These are phyloP conservation scores for Boletus subparvulus DNA, from an alignment of 768 basidiomycete genomes.

Conservation along the genomic window DNA sequence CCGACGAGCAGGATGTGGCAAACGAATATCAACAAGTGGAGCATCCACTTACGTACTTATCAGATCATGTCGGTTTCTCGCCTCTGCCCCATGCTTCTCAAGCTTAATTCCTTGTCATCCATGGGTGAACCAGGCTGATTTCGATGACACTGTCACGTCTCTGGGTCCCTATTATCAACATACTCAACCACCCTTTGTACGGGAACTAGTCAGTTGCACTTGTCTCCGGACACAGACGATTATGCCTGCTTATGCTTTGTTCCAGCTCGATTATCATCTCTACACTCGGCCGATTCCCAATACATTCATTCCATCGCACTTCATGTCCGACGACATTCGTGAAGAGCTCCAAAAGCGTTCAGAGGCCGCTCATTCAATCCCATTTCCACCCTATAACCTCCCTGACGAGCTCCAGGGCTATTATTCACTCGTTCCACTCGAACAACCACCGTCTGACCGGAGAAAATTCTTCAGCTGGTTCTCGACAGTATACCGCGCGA, in stretches of 20 bases:
- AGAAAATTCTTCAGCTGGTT: slow-evolving; percentile 80
- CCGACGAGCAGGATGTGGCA: slow-evolving; percentile 16
- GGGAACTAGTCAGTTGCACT: slow-evolving; percentile 60
- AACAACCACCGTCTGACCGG: slow-evolving; percentile 54
- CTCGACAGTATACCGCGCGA: slow-evolving; percentile 82
- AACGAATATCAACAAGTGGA: slow-evolving; percentile 25
- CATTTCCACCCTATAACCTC: slow-evolving; percentile 51
- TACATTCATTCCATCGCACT: slow-evolving; percentile 62
- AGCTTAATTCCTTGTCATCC: neutral
- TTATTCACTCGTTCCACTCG: slow-evolving; percentile 81
- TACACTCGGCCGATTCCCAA: slow-evolving; percentile 74
- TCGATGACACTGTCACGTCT: slow-evolving; percentile 27
- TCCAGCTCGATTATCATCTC: slow-evolving; percentile 87
- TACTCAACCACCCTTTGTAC: slow-evolving; percentile 48
- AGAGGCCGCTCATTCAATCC: slow-evolving; percentile 40
- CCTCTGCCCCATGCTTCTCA: neutral
- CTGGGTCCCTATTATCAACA: slow-evolving; percentile 40
- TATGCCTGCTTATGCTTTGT: neutral
- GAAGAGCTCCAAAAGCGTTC: slow-evolving; percentile 55
- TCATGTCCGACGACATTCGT: slow-evolving; percentile 79
- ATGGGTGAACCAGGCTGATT: slow-evolving; percentile 29
- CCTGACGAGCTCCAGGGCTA: slow-evolving; percentile 91
- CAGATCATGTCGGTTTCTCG: slow-evolving; percentile 22
- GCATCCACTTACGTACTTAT: slow-evolving; percentile 19
- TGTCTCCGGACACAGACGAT: neutral